Base-by-base conservation (phyloP, 2,329 filamentous ascomycete genomes). In the Periconia sp. region DNA sequence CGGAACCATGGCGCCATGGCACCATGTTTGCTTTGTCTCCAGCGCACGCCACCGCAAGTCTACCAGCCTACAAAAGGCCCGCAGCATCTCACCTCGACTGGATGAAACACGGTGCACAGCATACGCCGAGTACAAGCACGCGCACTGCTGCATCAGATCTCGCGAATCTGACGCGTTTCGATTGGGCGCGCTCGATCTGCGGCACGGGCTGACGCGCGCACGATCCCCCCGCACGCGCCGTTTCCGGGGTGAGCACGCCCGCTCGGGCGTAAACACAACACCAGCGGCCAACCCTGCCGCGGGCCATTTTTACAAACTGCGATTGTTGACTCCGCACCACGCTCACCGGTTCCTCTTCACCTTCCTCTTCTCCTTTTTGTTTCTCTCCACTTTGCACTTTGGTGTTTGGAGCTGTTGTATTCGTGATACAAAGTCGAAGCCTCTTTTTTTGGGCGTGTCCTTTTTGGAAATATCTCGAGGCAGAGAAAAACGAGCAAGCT, bases 181-280 rank as follows among this genome's bases (percentile, higher is more conserved):
- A 43, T 43, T 48, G 45, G 45, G n/a, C 16, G 12, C 15, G 16
- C 19, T 30, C 17, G 13, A 4, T 9, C 5, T 18, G 25, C 19
- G 11, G 16, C 19, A 26, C 31, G 36, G 15, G 36, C 22, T 16
- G 6, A 21, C 19, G 17, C 17, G 21, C 17, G 30, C 35, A 34
- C 29, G 39, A 43, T 39, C 44, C 21, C 30, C 4, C n/a, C 24
- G n/a, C 18, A 32, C 43, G 33, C 13, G 34, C 44, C 30, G 44
- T 47, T 39, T 47, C 44, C 45, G 21, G 31, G 45, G 45, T 40
- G 36, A 48, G 15, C 19, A 25, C 40, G 25, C 24, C 19, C 23
- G 26, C 32, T n/a, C n/a, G n/a, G n/a, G 17, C 37, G 40, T 48
- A 48, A 48, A 48, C 45, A 48, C 25, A 38, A 33, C 30, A 28